Conservation (phyloP, 441 rosid genomes). For the Arabidopsis lyrata region DNA sequence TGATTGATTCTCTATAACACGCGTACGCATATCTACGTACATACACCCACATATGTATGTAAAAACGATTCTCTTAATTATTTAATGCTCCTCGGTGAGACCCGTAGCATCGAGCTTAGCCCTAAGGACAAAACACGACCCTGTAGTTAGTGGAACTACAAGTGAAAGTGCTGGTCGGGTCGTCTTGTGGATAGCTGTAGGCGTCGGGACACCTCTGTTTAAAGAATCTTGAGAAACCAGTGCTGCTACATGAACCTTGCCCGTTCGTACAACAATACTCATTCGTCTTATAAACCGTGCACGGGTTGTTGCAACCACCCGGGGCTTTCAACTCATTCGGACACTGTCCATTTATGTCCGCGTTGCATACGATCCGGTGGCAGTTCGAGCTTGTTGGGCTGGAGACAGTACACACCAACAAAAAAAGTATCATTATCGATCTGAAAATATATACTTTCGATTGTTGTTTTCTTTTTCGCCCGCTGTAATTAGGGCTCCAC, state of each 20-base stretch:
- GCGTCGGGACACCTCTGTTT: conserved; percentile 62
- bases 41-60: neutral
- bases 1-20: too few relatives aligned
- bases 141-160: conserved; percentile 55
- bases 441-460: too few relatives aligned
- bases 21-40: neutral
- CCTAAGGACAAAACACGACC: conserved; percentile 45
- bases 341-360: conserved; percentile 54
- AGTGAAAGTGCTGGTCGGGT: conserved; percentile 59
- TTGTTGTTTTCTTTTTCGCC: too few relatives aligned
- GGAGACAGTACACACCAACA: neutral
- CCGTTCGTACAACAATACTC: conserved; percentile 55
- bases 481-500: too few relatives aligned
- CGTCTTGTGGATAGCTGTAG: conserved; percentile 71
- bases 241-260: conserved; percentile 41
- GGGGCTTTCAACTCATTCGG: conserved; percentile 42
- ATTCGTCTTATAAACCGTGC: conserved; percentile 46
- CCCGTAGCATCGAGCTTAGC: neutral
- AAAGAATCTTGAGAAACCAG: conserved; percentile 50
- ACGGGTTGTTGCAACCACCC: conserved; percentile 58
- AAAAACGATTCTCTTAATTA: too few relatives aligned
- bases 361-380: conserved; percentile 47
- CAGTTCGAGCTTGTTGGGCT: conserved; percentile 38
- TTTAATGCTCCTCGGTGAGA: conserved; percentile 17
- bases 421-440: too few relatives aligned